Percentiles rank a stretch among this genome's conserved stretches.
Conservation (phyloP, 345 rosid species). For the Cardamine occulta region DNA sequence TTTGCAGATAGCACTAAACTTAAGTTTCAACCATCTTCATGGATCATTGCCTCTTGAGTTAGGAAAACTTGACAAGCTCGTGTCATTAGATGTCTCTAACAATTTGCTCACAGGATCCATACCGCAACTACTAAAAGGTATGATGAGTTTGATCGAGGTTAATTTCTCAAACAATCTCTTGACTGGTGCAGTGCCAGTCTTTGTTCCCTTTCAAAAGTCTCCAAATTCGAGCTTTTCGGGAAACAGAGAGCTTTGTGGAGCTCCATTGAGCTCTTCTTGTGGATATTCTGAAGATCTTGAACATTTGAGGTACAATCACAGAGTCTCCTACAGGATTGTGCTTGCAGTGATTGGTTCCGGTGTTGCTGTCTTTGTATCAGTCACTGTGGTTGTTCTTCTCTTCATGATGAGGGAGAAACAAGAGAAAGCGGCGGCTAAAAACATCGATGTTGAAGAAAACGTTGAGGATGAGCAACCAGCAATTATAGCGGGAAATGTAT, state of each 20-base stretch:
- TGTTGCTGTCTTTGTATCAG: conserved; percentile 80
- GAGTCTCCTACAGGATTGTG: conserved; percentile 81
- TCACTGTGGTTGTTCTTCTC: conserved; percentile 80
- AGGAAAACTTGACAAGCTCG: conserved; percentile 83
- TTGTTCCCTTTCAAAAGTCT: conserved; percentile 89
- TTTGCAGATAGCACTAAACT: conserved; percentile 70
- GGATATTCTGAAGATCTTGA: conserved; percentile 49
- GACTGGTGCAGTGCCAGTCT: conserved; percentile 67
- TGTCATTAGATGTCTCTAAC: conserved; percentile 82
- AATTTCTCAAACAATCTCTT: conserved; percentile 86
- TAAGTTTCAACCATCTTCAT: conserved; percentile 85
- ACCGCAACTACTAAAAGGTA: conserved; percentile 71
- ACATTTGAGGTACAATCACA: conserved; percentile 62
- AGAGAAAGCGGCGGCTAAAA: conserved; percentile 71
- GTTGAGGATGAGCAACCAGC: conserved; percentile 55
- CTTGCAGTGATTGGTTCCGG: conserved; percentile 92
- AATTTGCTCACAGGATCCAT: conserved; percentile 81
- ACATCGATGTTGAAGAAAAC: conserved; percentile 54
- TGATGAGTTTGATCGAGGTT: conserved; percentile 92
- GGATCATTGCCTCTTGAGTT: conserved; percentile 80
- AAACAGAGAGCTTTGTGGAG: conserved; percentile 89
- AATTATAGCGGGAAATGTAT: conserved; percentile 77
- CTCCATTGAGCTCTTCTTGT: conserved; percentile 71
- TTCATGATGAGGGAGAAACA: conserved; percentile 97
- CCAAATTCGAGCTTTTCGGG: conserved; percentile 74